These are phyloP conservation scores for Pseudevernia furfuracea DNA, from an alignment of 495 filamentous ascomycete species.

Conservation along the genomic window DNA sequence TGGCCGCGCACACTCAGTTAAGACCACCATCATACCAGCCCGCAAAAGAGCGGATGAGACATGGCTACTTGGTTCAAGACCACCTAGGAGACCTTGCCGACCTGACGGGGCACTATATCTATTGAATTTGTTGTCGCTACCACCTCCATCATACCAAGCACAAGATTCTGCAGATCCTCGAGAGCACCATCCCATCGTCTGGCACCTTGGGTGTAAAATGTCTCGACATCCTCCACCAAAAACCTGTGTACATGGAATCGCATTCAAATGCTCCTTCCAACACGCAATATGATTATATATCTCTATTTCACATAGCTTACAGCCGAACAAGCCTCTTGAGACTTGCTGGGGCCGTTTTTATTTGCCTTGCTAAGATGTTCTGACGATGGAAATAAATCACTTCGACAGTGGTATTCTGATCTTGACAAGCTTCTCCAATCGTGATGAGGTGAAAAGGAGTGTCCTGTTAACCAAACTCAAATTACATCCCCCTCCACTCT, in stretches of 20 bases:
- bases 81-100: neutral
- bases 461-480: neutral
- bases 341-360: no score
- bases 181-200: neutral
- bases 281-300: no score
- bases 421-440: no score
- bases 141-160: neutral
- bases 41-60: neutral
- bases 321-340: no score
- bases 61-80: neutral
- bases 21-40: neutral
- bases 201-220: no score
- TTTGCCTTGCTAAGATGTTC: no score
- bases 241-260: no score
- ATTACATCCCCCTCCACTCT: neutral
- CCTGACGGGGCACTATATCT: neutral
- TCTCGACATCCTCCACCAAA: no score
- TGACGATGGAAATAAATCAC: no score
- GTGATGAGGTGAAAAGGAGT: neutral
- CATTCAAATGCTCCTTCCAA: no score
- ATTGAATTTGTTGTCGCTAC: neutral
- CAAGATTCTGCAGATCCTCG: neutral
- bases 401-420: no score
- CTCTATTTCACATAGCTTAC: no score
- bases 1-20: neutral